A percentile compares a stretch with the other conserved stretches of the same genome.
Evolutionary conservation across 371 early-diverging fungal species (phyloP).

Genomic region (Zopfochytrium polystomum): DNA sequence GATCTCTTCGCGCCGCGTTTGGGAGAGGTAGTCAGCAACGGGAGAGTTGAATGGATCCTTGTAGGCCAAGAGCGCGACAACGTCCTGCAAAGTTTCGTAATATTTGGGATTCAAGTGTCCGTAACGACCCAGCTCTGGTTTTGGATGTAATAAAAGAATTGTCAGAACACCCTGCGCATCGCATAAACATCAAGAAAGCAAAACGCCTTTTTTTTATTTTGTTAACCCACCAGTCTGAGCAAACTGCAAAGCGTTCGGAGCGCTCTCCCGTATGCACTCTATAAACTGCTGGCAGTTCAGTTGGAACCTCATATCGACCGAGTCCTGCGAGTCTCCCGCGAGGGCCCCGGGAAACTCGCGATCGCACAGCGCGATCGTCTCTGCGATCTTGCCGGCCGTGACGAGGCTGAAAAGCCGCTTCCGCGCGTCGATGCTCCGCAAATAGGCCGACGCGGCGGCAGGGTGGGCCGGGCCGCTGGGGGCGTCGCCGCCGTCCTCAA

Average conservation of each 20-base stretch:
- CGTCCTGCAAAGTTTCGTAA: constrained; percentile 33
- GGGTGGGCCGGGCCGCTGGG: not conserved
- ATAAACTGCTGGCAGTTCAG: constrained; percentile 48
- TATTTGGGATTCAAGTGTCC: constrained; percentile 23
- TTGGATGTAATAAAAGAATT: not conserved
- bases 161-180: constrained; percentile 14
- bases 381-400: constrained; percentile 30
- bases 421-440: constrained; percentile 23
- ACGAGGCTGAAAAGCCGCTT: constrained; percentile 28
- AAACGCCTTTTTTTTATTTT: constrained; percentile 29
- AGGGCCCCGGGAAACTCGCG: constrained; percentile 28
- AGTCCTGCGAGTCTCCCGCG: constrained; percentile 19
- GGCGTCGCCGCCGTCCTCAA: not conserved
- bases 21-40: constrained; percentile 34
- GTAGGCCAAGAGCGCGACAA: constrained; percentile 47
- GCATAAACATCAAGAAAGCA: no score
- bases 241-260: constrained; percentile 41
- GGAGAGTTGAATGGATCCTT: constrained; percentile 45
- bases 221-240: no score
- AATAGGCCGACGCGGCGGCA: not conserved
- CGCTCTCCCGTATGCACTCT: constrained; percentile 34
- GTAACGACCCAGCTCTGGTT: constrained; percentile 36
- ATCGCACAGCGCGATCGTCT: constrained; percentile 32
- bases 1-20: constrained; percentile 39
- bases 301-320: constrained; percentile 33